Evolutionary conservation across 164 flowering plant genomes (phyloP), one percentile per base, ranked within the genome.

Genomic region (Umbilicus rupestris): DNA sequence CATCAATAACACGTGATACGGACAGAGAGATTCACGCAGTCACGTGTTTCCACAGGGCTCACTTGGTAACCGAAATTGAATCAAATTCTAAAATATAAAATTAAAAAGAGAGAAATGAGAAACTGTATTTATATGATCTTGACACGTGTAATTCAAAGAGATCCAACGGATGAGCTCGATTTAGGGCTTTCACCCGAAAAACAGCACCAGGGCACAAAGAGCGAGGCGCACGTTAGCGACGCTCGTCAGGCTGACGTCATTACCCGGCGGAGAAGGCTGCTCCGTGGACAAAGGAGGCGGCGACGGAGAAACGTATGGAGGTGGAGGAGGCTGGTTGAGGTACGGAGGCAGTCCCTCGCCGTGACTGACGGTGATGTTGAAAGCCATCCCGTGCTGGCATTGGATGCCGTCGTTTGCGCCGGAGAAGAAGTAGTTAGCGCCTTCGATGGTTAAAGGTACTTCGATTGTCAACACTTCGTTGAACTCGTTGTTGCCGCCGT

Each of bases 251-350:
- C 37, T 0, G 33, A 55, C 60, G 33, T 55, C 60, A 55, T 15
- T 55, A 33, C 19, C 60, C 33, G 19, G 7, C 26, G 55, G 55
- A n/a, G 55, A 20, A 26, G 60, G 31, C 19, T 55, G 33, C 7
- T 29, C 60, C 33, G 60, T 55, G 19, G 77, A 58, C 39, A 44
- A 39, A 10, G 82, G 30, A 42, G 68, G 75, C 3, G 71, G 44
- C 28, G 85, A 79, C 1, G 86, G 83, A 30, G 62, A 66, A 2
- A 20, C 71, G 73, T 82, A 89, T 0, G 84, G 83, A 7, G 92
- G 88, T 0, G 96, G 96, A 2, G 98, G 98, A 2, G 95, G 95
- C 72, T 84, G 92, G 77, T 83, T 88, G 66, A 92, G 92, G 76
- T 81, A 84, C 1, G 89, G 87, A 8, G 96, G 96, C 58, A 89